Evolutionary conservation across 2,329 filamentous ascomycete species (phyloP), one percentile per base, ranked within the genome.

Genomic region (Penicillium verrucosum): DNA sequence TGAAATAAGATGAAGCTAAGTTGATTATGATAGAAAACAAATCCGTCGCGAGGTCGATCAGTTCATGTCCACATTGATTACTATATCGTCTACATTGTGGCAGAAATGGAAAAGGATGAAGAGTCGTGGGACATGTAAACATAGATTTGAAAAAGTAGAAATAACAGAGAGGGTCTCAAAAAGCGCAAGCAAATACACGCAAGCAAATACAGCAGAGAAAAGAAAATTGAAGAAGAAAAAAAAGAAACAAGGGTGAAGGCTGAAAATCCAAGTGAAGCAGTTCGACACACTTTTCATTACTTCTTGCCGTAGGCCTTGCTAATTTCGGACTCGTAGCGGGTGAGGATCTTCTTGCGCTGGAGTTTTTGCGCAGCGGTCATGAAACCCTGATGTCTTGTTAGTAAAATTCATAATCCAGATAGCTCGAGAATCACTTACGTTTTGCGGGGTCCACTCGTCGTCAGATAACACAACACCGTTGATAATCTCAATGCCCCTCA

Each of bases 351-450:
- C 77, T 84, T 88, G 65, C 87, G 82, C 76, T 89, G 88, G 48
- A 90, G 78, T 70, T 90, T 90, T 73, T 89, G 87, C 3, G 87
- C 87, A 11, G 87, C 86, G 46, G 87, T 89, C 54, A 87, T 82
- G 55, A 85, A 79, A 55, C 81, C 80, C 86, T 89, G 62, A 52
- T 6, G 32, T 49, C 2, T 32, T 75, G 74, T 66, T 66, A 70
- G 61, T 38, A 46, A 34, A 32, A 14, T 25, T 43, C 5, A 29
- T 18, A 29, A 37, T 18, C 54, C 11, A 44, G 21, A 27, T 34
- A 36, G n/a, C 38, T 41, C 29, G 14, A 25, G 4, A 47, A 34
- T 48, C 37, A 70, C 75, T 67, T 67, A 75, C 70, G 59, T 74
- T 74, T 45, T 77, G 73, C 45, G 73, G 73, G 23, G 73, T 77